These are phyloP conservation scores for Alternaria dauci DNA, from an alignment of 2,329 filamentous ascomycete genomes.

Conservation along the genomic window DNA sequence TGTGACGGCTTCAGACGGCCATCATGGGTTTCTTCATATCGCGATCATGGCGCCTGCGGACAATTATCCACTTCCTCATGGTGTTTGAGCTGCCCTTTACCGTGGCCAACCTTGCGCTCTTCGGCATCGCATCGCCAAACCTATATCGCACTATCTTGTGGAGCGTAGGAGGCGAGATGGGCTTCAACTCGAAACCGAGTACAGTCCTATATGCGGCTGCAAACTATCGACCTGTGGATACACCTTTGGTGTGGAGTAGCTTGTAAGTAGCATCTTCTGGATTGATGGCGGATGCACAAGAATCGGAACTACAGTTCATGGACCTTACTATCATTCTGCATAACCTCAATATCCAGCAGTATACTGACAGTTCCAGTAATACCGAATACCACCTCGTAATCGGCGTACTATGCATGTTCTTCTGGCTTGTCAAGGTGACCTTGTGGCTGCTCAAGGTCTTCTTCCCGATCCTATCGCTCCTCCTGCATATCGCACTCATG, in stretches of 20 bases:
- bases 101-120: slow-evolving; percentile 72
- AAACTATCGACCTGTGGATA: slow-evolving; percentile 69
- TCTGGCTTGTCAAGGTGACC: slow-evolving; percentile 74
- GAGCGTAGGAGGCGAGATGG: slow-evolving; percentile 73
- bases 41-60: slow-evolving; percentile 63
- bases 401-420: slow-evolving; percentile 77
- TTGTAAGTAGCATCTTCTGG: slow-evolving; percentile 63
- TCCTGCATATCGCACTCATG: slow-evolving; percentile 66
- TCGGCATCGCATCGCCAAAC: slow-evolving; percentile 76
- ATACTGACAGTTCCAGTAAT: slow-evolving; percentile 59
- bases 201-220: slow-evolving; percentile 76
- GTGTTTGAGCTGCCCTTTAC: slow-evolving; percentile 71
- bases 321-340: background rate
- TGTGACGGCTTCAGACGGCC: slow-evolving; percentile 3
- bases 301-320: background rate
- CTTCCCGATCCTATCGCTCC: slow-evolving; percentile 69
- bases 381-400: slow-evolving; percentile 81
- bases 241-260: slow-evolving; percentile 76
- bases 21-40: slow-evolving; percentile 60
- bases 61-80: slow-evolving; percentile 65
- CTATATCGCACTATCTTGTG: slow-evolving; percentile 76
- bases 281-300: background rate
- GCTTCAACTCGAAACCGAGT: slow-evolving; percentile 77
- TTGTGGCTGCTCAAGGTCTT: slow-evolving; percentile 75
- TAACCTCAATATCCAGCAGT: background rate